Evolutionary conservation across 2,329 filamentous ascomycete species (phyloP).

Genomic region (Metarhizium humberi): DNA sequence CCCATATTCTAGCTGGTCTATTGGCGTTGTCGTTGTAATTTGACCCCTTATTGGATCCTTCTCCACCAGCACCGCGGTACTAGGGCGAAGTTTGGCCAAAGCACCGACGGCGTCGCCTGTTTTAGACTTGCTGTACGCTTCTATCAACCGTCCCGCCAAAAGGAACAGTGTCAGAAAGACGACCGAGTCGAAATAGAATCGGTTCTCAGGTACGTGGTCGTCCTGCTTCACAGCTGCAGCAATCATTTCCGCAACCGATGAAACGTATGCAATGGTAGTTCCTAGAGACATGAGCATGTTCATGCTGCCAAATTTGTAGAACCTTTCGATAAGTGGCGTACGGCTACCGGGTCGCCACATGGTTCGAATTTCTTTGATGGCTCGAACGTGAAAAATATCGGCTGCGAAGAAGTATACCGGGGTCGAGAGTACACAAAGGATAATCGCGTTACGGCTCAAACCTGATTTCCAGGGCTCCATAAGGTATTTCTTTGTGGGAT

Average conservation of each 20-base stretch:
- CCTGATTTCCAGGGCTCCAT: constrained; percentile 64
- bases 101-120: constrained; percentile 79
- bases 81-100: constrained; percentile 68
- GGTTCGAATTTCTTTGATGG: constrained; percentile 66
- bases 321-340: constrained; percentile 62
- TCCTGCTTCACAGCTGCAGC: constrained; percentile 42
- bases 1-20: constrained; percentile 67
- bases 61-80: constrained; percentile 62
- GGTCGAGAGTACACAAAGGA: constrained; percentile 72
- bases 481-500: constrained; percentile 52
- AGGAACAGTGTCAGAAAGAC: constrained; percentile 88
- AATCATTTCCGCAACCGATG: constrained; percentile 71
- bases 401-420: constrained; percentile 82
- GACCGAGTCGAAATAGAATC: constrained; percentile 84
- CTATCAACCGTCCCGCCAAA: constrained; percentile 62
- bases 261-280: constrained; percentile 78
- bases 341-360: constrained; percentile 71
- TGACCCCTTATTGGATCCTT: constrained; percentile 24
- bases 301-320: constrained; percentile 95
- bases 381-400: constrained; percentile 73
- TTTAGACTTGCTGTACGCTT: constrained; percentile 86
- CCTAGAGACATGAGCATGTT: constrained; percentile 87
- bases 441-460: constrained; percentile 67
- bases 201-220: constrained; percentile 29
- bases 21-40: constrained; percentile 32